Percentiles rank a stretch among this genome's conserved stretches.
Evolutionary conservation across 2,329 filamentous ascomycete genomes (phyloP).

Genomic region (Plectosphaerella plurivora): DNA sequence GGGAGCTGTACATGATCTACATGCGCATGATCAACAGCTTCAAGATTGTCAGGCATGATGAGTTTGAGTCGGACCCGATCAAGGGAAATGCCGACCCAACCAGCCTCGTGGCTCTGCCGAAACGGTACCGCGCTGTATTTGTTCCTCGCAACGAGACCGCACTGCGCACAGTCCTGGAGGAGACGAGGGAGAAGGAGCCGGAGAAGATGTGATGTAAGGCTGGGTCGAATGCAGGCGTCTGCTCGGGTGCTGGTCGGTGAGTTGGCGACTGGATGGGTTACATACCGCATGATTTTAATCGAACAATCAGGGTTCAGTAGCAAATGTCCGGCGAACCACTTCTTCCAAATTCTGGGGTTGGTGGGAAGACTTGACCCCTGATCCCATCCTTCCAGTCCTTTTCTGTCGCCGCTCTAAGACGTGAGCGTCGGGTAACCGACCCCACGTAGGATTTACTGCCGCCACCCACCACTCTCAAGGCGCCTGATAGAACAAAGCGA

Average conservation of each 20-base stretch:
- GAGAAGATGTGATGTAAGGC: not conserved
- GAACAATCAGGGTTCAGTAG: too few species aligned
- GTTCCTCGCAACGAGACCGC: constrained; percentile 36
- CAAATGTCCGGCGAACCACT: too few species aligned
- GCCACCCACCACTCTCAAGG: too few species aligned
- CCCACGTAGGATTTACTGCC: not conserved
- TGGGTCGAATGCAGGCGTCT: too few species aligned
- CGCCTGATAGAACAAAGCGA: too few species aligned
- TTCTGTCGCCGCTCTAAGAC: not conserved
- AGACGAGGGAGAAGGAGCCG: not conserved
- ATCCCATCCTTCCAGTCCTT: too few species aligned
- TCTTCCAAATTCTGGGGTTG: too few species aligned
- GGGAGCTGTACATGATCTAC: constrained; percentile 61
- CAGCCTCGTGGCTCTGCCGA: constrained; percentile 57
- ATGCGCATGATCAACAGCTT: constrained; percentile 59
- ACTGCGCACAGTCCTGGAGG: constrained; percentile 1
- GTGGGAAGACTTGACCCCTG: too few species aligned
- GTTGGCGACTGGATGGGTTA: too few species aligned
- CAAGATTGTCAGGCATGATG: constrained; percentile 48
- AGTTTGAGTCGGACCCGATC: constrained; percentile 55
- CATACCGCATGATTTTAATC: too few species aligned
- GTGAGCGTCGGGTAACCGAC: not conserved
- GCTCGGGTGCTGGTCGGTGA: too few species aligned
- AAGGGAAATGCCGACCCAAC: constrained; percentile 56
- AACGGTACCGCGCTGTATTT: constrained; percentile 53